phyloP scores from a whole-genome alignment of 352 stramenopile genomes.

The Peronospora farinosa region DNA sequence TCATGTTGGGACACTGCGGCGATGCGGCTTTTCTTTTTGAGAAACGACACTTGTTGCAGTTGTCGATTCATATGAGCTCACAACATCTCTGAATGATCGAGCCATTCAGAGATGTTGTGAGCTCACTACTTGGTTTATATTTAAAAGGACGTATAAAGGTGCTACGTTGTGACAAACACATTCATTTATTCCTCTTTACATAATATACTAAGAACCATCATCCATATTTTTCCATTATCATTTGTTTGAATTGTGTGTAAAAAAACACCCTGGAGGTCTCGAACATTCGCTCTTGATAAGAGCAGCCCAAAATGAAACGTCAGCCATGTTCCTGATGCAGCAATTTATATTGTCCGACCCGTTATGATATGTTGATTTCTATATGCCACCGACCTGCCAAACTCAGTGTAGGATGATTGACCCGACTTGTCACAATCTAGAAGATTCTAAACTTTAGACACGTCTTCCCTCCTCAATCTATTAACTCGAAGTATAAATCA shows the following conservation, averaged over 20 bases:
- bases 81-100: no score
- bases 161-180: no score
- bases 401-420: slow-evolving; percentile 6
- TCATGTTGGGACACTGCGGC: no score
- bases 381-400: slow-evolving; percentile 19
- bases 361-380: background rate
- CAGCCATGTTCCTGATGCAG: slow-evolving; percentile 10
- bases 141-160: no score
- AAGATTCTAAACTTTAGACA: slow-evolving; percentile 49
- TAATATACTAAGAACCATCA: no score
- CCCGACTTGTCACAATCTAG: slow-evolving; percentile 44
- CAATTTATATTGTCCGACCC: slow-evolving; percentile 19
- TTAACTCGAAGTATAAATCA: background rate
- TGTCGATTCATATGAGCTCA: no score
- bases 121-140: no score
- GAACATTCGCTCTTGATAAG: slow-evolving; percentile 5
- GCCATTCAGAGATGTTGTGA: no score
- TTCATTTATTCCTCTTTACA: no score
- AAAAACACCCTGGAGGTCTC: background rate
- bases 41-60: no score
- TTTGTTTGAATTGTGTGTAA: slow-evolving; percentile 4
- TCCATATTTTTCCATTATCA: no score
- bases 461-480: slow-evolving; percentile 9
- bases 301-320: slow-evolving; percentile 1
- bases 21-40: no score